phyloP scores from a whole-genome alignment of 2,329 filamentous ascomycete species.

The Fusarium foetens region DNA sequence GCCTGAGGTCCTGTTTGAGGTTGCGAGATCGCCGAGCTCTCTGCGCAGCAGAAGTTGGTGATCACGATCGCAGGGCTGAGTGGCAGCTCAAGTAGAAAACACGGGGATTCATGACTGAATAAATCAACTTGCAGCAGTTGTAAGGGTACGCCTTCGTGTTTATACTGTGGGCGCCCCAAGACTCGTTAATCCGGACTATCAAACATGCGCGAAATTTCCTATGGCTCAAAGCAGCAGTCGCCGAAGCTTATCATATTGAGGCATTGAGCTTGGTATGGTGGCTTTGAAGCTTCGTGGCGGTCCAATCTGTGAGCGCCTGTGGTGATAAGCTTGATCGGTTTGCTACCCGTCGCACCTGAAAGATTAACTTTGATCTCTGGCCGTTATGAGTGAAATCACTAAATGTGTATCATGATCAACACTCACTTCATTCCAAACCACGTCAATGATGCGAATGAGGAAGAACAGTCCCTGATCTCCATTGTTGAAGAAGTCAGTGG shows the following conservation, averaged over 20 bases:
- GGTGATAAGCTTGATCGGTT: neutral
- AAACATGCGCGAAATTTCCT: neutral
- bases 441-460: neutral
- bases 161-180: too few relatives aligned
- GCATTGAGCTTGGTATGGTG: neutral
- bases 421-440: neutral
- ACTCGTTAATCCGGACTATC: neutral
- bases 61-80: neutral
- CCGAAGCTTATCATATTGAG: neutral
- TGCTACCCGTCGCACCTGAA: neutral
- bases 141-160: neutral
- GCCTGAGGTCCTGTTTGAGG: neutral
- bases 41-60: neutral
- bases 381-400: neutral
- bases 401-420: neutral
- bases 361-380: neutral
- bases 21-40: neutral
- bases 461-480: neutral
- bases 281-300: neutral
- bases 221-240: neutral
- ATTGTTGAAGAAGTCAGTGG: conserved; percentile 19
- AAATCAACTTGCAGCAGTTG: neutral
- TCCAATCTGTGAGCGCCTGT: neutral
- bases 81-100: neutral
- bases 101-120: neutral